These are phyloP conservation scores for Nannizzia gypsea DNA, from an alignment of 2,329 filamentous ascomycete genomes.

Conservation along the genomic window DNA sequence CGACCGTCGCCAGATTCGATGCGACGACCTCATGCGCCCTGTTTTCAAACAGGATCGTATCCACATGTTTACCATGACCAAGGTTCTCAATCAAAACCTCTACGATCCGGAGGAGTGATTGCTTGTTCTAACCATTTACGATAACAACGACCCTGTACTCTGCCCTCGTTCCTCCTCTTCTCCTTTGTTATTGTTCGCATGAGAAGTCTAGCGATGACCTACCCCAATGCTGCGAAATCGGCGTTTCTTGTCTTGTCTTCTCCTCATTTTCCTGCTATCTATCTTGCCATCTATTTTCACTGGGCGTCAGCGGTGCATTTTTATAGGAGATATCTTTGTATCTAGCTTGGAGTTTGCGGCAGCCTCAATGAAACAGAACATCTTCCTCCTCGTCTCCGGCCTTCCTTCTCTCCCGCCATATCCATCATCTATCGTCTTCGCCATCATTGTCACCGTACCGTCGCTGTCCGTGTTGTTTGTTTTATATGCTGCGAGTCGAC, in stretches of 20 bases:
- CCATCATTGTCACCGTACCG: too few relatives aligned
- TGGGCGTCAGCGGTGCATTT: constrained; percentile 2
- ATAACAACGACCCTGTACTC: neutral
- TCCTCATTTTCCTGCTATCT: neutral
- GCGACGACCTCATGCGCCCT: constrained; percentile 80
- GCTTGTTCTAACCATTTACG: neutral
- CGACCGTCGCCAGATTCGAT: constrained; percentile 85
- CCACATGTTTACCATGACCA: constrained; percentile 99
- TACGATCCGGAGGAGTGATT: constrained; percentile 49
- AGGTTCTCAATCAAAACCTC: constrained; percentile 78
- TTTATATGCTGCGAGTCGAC: too few relatives aligned
- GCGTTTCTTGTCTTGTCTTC: neutral
- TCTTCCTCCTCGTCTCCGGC: neutral
- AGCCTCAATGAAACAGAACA: neutral
- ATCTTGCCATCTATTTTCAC: neutral
- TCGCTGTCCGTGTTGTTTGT: too few relatives aligned
- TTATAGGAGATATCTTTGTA: neutral
- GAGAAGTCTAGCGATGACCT: neutral
- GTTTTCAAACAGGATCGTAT: constrained; percentile 86
- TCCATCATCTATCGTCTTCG: neutral
- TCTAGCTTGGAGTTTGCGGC: neutral
- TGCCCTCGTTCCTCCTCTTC: too few relatives aligned
- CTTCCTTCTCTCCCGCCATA: neutral
- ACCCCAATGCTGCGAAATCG: neutral
- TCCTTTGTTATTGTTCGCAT: neutral